Evolutionary conservation across 2,329 filamentous ascomycete species (phyloP), one percentile per base, ranked within the genome.

Genomic region (Arthrobotrys sphaeroides): DNA sequence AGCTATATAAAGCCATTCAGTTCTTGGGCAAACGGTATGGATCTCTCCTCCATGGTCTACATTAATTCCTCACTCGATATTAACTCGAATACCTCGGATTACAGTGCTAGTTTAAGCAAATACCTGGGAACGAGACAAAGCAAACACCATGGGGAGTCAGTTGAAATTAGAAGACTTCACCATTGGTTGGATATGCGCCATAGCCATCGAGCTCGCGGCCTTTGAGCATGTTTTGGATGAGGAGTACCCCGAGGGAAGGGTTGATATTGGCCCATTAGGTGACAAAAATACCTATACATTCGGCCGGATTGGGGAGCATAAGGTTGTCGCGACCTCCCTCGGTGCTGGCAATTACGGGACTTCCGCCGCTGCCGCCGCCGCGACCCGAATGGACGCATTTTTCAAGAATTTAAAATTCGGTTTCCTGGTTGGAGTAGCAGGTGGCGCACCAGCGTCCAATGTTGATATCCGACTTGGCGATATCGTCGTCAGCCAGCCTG

Each of bases 141-240:
- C n/a, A n/a, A n/a, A n/a, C n/a, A n/a, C n/a, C n/a, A n/a, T n/a
- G n/a, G 28, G 10, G 28, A 10, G 22, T 7, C 10, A 28, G 10
- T 24, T 64, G 13, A 51, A 12, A 49, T 40, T n/a, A 31, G 22
- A 36, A 1, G 60, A 64, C 18, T 64, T 33, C 28, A 38, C 60
- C 18, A 43, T 64, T 24, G 51, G 49, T 31, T 68, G 65, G 62
- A 28, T 66, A 40, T 55, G 62, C 28, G 60, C 60, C 20, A 28
- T 64, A 12, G 33, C 10, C 26, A 36, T 51, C 24, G 60, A 64
- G 18, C 20, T 51, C 18, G 24, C 42, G 3, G 60, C 60, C 31
- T 28, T 24, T 5, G 16, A 6, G 28, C 4, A 9, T 2, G 43
- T 61, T 9, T 40, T 61, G 1, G 57, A 61, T 24, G 40, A 61